These are phyloP conservation scores for Butyriboletus loyo DNA, from an alignment of 768 basidiomycete species.

Conservation along the genomic window DNA sequence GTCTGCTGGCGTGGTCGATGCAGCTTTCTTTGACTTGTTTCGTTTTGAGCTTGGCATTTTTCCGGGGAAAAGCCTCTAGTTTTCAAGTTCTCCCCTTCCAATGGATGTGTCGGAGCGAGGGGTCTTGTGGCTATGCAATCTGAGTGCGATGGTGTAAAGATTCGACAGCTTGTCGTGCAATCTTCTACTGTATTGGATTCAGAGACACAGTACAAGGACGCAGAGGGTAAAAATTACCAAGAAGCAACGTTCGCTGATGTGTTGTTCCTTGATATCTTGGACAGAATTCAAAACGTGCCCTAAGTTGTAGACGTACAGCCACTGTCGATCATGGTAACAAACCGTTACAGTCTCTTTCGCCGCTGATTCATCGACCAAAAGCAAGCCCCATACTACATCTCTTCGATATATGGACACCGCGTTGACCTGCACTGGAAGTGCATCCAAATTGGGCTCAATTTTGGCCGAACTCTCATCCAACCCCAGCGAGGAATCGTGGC, in stretches of 20 bases:
- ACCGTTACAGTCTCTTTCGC: not conserved
- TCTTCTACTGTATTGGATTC: too few species aligned
- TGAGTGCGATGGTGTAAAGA: not conserved
- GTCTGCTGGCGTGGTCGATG: constrained; percentile 25
- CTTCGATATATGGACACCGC: constrained; percentile 18
- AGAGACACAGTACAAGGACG: too few species aligned
- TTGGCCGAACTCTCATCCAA: constrained; percentile 33
- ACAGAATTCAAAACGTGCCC: too few species aligned
- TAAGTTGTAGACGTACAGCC: not conserved
- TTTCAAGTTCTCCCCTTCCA: not conserved
- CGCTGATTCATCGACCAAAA: not conserved
- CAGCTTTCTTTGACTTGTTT: constrained; percentile 52
- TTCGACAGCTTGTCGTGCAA: too few species aligned
- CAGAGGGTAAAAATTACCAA: not conserved
- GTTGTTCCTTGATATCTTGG: not conserved
- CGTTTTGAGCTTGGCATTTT: constrained; percentile 41
- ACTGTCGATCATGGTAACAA: constrained; percentile 5
- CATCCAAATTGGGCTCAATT: constrained; percentile 33
- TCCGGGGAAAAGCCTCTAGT: too few species aligned
- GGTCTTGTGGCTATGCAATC: constrained; percentile 12
- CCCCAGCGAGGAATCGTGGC: constrained; percentile 42
- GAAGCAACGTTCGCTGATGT: not conserved
- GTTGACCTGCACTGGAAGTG: constrained; percentile 26
- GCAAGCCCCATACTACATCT: not conserved
- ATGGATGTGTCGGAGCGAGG: not conserved